A percentile compares a stretch with the other conserved stretches of the same genome.
Evolutionary conservation across 164 flowering plant genomes (phyloP).

Genomic region (Chimonanthus salicifolius): DNA sequence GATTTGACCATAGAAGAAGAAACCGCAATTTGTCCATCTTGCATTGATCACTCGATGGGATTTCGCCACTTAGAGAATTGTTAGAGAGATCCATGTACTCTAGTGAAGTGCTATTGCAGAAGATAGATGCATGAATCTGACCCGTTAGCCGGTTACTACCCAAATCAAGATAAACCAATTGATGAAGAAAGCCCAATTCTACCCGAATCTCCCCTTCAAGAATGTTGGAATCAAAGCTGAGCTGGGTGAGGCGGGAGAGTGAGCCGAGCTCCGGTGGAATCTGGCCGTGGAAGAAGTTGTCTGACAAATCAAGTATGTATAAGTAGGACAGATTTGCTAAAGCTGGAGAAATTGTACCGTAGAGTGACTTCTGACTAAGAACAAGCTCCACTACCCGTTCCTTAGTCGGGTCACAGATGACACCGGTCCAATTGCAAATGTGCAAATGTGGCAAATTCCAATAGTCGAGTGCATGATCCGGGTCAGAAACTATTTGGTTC

Average conservation of each 20-base stretch:
- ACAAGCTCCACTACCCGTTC: constrained; percentile 44
- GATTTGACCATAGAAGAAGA: constrained; percentile 82
- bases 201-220: constrained; percentile 57
- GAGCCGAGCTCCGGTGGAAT: constrained; percentile 61
- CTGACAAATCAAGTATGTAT: constrained; percentile 57
- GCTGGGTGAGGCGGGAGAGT: constrained; percentile 41
- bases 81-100: constrained; percentile 78
- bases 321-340: constrained; percentile 48
- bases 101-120: constrained; percentile 52
- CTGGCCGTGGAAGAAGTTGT: constrained; percentile 53
- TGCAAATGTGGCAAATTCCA: constrained; percentile 54
- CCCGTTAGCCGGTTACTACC: constrained; percentile 57
- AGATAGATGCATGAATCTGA: constrained; percentile 45
- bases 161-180: constrained; percentile 55
- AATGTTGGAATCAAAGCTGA: constrained; percentile 56
- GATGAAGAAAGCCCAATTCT: constrained; percentile 43
- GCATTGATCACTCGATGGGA: constrained; percentile 48
- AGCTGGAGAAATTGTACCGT: constrained; percentile 61
- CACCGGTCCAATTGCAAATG: constrained; percentile 74
- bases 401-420: constrained; percentile 35
- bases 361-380: constrained; percentile 42
- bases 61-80: constrained; percentile 62
- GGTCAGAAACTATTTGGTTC: constrained; percentile 45
- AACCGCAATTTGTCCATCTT: constrained; percentile 42
- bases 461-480: constrained; percentile 30